phyloP scores from a whole-genome alignment of 1,139 yeast species.

The Blastobotrys apis region DNA sequence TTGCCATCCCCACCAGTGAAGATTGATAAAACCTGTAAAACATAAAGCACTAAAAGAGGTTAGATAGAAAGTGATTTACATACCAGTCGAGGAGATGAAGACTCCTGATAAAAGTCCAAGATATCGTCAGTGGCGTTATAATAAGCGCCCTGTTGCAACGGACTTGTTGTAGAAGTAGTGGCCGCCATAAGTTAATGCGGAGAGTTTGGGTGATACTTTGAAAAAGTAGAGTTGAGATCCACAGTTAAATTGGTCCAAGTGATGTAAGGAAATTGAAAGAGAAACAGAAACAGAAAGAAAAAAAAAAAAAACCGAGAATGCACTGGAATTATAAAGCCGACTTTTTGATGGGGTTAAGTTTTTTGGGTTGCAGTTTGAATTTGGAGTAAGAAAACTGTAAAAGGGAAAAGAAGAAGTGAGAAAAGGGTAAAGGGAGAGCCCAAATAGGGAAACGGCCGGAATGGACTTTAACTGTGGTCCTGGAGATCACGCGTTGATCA shows the following conservation, averaged over 20 bases:
- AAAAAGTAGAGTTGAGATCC: not conserved
- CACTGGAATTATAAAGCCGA: too few species aligned
- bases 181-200: not conserved
- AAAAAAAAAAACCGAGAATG: too few species aligned
- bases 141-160: not conserved
- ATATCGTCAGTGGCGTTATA: conserved; percentile 8
- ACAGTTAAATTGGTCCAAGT: too few species aligned
- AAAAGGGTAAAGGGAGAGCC: too few species aligned
- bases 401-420: too few species aligned
- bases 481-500: too few species aligned
- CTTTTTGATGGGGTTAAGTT: too few species aligned
- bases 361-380: too few species aligned
- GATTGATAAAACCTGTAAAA: not conserved
- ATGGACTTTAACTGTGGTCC: too few species aligned
- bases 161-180: not conserved
- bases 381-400: not conserved
- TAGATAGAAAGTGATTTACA: not conserved
- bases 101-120: conserved; percentile 6
- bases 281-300: not conserved
- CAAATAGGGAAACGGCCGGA: too few species aligned
- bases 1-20: not conserved
- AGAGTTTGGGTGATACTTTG: not conserved
- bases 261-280: not conserved
- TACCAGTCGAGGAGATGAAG: conserved; percentile 2
- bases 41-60: not conserved